Conservation (phyloP, 2,329 filamentous ascomycete species). For the Teratosphaeria nubilosa region DNA sequence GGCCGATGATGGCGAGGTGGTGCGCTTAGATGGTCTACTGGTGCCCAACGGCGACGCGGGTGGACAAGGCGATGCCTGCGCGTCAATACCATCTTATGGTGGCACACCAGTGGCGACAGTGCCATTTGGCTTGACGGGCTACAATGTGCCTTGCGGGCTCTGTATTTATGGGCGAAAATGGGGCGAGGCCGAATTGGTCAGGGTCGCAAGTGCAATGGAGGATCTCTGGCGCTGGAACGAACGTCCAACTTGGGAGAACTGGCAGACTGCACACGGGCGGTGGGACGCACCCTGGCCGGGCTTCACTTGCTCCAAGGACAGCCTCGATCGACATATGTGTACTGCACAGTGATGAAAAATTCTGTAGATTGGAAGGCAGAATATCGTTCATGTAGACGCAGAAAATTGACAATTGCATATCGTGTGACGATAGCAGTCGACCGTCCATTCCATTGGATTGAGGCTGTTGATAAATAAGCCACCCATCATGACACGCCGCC, state of each 20-base stretch:
- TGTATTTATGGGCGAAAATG: background rate
- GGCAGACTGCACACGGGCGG: background rate
- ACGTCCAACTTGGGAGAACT: background rate
- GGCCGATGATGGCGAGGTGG: background rate
- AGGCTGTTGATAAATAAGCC: too few relatives aligned
- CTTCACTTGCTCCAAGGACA: background rate
- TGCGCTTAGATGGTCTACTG: background rate
- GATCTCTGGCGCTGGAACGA: background rate
- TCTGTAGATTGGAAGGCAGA: background rate
- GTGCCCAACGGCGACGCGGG: background rate
- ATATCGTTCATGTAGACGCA: background rate
- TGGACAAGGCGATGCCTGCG: background rate
- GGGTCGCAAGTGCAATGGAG: background rate
- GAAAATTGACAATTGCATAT: too few relatives aligned
- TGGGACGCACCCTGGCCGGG: background rate
- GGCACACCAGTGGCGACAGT: background rate
- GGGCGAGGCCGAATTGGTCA: background rate
- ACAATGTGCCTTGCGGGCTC: background rate
- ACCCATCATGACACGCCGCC: too few relatives aligned
- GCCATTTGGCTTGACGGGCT: background rate
- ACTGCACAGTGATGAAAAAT: background rate
- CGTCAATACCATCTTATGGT: background rate
- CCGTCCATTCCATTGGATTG: too few relatives aligned
- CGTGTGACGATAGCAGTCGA: too few relatives aligned
- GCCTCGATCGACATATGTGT: background rate